Conservation (phyloP, 2,329 filamentous ascomycete genomes). For the Scleromitrula shiraiana region DNA sequence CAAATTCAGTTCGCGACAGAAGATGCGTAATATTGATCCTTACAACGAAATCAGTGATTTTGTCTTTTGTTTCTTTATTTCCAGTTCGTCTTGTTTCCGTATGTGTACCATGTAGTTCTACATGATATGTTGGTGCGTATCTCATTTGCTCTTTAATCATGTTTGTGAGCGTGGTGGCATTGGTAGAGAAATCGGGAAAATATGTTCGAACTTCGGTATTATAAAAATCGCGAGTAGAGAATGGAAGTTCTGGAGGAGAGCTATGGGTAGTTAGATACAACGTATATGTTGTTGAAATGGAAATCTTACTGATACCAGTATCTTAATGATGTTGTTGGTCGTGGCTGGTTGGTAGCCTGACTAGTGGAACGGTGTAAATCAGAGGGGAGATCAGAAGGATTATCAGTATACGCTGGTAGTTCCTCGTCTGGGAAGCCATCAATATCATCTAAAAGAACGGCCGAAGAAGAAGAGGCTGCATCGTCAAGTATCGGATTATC, state of each 20-base stretch:
- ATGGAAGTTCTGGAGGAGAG: conserved; percentile 17
- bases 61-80: conserved; percentile 40
- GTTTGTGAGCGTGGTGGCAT: conserved; percentile 14
- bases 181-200: conserved; percentile 21
- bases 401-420: conserved; percentile 15
- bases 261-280: conserved; percentile 7
- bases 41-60: conserved; percentile 51
- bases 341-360: neutral
- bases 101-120: conserved; percentile 28
- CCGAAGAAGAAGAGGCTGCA: conserved; percentile 21
- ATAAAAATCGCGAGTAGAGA: conserved; percentile 17
- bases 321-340: neutral
- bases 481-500: conserved; percentile 18
- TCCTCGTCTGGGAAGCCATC: conserved; percentile 12
- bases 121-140: conserved; percentile 21
- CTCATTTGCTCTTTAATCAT: conserved; percentile 22
- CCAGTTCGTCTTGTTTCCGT: conserved; percentile 22
- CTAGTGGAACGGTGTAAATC: neutral
- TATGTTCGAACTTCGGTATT: conserved; percentile 20
- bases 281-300: neutral
- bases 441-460: conserved; percentile 18
- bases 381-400: neutral
- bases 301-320: neutral
- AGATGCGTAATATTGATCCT: conserved; percentile 51
- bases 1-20: conserved; percentile 41